phyloP scores from a whole-genome alignment of 768 basidiomycete genomes.

The Tremella fuciformis region DNA sequence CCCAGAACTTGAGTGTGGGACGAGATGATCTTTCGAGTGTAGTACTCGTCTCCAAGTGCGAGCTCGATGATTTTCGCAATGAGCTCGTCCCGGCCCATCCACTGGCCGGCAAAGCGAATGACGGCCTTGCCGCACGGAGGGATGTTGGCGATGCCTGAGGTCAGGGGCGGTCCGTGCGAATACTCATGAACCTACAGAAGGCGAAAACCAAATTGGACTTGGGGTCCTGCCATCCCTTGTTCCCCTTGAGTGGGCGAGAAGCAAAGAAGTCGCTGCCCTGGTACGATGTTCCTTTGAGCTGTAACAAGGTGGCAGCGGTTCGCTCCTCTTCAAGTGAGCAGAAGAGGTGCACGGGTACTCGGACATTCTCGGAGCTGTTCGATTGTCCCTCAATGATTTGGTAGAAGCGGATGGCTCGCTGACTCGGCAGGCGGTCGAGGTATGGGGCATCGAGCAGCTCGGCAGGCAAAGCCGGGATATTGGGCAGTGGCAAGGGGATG shows the following conservation, averaged over 20 bases:
- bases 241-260: not conserved
- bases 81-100: constrained; percentile 5
- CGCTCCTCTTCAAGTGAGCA: constrained; percentile 1
- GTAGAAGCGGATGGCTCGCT: not conserved
- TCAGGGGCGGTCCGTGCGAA: no score
- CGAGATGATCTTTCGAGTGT: not conserved
- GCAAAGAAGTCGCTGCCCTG: constrained; percentile 1
- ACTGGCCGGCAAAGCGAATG: constrained; percentile 1
- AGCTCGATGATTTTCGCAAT: constrained; percentile 2
- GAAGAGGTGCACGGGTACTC: not conserved
- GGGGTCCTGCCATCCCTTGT: constrained; percentile 1
- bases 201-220: not conserved
- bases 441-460: no score
- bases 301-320: not conserved
- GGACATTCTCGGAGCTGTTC: not conserved
- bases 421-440: not conserved
- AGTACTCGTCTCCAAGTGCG: not conserved
- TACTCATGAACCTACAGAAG: not conserved
- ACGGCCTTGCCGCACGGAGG: constrained; percentile 1
- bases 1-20: constrained; percentile 1
- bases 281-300: not conserved
- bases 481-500: no score
- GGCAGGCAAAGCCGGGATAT: no score
- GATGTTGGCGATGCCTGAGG: not conserved
- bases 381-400: not conserved